phyloP scores from a whole-genome alignment of 495 filamentous ascomycete genomes.

The Cercophora sp. region DNA sequence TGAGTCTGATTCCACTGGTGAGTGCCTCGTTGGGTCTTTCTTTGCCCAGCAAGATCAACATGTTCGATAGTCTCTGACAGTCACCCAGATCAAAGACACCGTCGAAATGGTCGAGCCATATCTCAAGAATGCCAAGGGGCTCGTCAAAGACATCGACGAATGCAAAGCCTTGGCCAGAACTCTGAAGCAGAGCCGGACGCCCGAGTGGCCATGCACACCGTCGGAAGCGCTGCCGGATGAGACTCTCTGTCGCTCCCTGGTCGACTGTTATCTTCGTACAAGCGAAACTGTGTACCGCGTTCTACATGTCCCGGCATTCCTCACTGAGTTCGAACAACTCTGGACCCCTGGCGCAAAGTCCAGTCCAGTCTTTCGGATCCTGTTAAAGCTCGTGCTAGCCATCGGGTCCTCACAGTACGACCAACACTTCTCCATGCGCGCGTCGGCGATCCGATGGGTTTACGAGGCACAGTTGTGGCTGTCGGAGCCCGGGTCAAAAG shows the following conservation, averaged over 20 bases:
- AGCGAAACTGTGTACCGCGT: constrained; percentile 49
- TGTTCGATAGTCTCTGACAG: too few species aligned
- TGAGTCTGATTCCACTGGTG: too few species aligned
- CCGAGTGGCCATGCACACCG: constrained; percentile 17
- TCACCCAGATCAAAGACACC: too few species aligned
- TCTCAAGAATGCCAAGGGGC: too few species aligned
- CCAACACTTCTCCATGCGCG: constrained; percentile 17
- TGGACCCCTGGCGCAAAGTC: constrained; percentile 21
- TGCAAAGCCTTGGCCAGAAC: too few species aligned
- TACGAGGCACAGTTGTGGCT: constrained; percentile 25
- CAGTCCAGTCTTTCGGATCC: constrained; percentile 16
- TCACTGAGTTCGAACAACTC: constrained; percentile 6
- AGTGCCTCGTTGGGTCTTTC: too few species aligned
- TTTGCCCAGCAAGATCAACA: too few species aligned
- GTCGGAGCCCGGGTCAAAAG: constrained; percentile 21
- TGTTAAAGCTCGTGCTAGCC: constrained; percentile 24
- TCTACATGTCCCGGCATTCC: constrained; percentile 54
- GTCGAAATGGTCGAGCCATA: too few species aligned
- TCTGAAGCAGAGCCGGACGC: too few species aligned
- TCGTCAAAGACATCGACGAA: too few species aligned
- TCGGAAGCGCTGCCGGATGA: constrained; percentile 39
- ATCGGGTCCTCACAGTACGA: constrained; percentile 20
- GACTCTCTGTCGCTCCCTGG: constrained; percentile 42
- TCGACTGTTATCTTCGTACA: constrained; percentile 44
- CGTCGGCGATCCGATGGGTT: constrained; percentile 18